Conservation (phyloP, 495 filamentous ascomycete genomes). For the Bacidia gigantensis region DNA sequence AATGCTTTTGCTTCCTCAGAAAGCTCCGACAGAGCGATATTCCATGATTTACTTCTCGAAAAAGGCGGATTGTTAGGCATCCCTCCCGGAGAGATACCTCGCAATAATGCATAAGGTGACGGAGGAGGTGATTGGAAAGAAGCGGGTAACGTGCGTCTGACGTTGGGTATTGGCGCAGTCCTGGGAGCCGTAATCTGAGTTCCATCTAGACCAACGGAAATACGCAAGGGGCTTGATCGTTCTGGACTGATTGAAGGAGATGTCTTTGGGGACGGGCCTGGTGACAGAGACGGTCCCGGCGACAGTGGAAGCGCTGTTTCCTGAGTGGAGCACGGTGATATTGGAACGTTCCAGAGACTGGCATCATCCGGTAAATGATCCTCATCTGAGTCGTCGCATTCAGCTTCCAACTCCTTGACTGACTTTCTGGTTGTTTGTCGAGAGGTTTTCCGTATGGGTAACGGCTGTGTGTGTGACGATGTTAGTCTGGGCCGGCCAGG, state of each 20-base stretch:
- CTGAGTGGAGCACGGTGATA: slow-evolving; percentile 68
- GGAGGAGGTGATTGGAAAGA: slow-evolving; percentile 5
- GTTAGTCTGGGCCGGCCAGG: slow-evolving; percentile 4
- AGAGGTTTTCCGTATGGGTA: slow-evolving; percentile 14
- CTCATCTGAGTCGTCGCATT: slow-evolving; percentile 81
- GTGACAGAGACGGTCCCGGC: neutral
- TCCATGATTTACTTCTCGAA: slow-evolving; percentile 73
- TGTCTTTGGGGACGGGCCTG: slow-evolving; percentile 29
- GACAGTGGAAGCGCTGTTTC: slow-evolving; percentile 36
- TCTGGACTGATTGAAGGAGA: slow-evolving; percentile 44
- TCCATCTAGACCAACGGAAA: slow-evolving; percentile 5
- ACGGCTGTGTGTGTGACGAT: slow-evolving; percentile 4
- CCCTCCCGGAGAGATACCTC: slow-evolving; percentile 31
- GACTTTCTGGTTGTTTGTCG: slow-evolving; percentile 77
- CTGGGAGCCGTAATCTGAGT: slow-evolving; percentile 7
- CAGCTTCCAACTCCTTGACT: slow-evolving; percentile 64
- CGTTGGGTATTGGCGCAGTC: slow-evolving; percentile 17
- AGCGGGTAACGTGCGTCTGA: slow-evolving; percentile 20
- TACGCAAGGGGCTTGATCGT: slow-evolving; percentile 24
- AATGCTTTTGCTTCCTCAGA: slow-evolving; percentile 80
- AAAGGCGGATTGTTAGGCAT: slow-evolving; percentile 18
- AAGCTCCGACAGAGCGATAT: slow-evolving; percentile 58
- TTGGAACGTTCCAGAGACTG: slow-evolving; percentile 82
- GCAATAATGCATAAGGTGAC: slow-evolving; percentile 16
- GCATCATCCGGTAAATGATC: slow-evolving; percentile 89